Conservation (phyloP, 495 filamentous ascomycete genomes). For the Penicillium cinerascens region DNA sequence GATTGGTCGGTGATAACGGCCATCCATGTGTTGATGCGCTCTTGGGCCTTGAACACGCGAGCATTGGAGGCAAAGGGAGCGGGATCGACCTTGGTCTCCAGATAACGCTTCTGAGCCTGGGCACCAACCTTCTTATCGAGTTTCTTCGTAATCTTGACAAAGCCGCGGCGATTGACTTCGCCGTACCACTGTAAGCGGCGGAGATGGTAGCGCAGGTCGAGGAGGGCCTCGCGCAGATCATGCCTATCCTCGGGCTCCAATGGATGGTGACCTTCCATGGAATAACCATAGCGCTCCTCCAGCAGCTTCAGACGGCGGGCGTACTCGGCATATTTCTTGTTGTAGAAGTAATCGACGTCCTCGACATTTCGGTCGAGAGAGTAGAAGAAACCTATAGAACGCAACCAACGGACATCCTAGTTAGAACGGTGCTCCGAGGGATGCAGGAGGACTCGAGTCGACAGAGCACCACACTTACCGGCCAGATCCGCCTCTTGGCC, state of each 20-base stretch:
- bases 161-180: conserved; percentile 91
- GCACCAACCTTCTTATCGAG: conserved; percentile 83
- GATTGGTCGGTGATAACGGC: conserved; percentile 54
- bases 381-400: conserved; percentile 79
- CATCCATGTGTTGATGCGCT: conserved; percentile 86
- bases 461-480: conserved; percentile 40
- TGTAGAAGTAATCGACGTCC: conserved; percentile 91
- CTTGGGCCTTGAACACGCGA: conserved; percentile 61
- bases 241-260: conserved; percentile 75
- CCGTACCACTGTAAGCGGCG: conserved; percentile 96
- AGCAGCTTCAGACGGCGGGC: conserved; percentile 78
- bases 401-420: conserved; percentile 8
- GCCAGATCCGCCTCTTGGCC: conserved; percentile 78
- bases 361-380: conserved; percentile 94
- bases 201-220: conserved; percentile 81
- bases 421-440: conserved; percentile 10
- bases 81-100: conserved; percentile 83
- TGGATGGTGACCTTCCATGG: conserved; percentile 44
- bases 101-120: conserved; percentile 73
- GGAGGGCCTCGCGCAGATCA: conserved; percentile 81
- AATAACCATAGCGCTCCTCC: conserved; percentile 75
- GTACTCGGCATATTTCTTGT: conserved; percentile 84
- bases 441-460: not conserved
- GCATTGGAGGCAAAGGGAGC: conserved; percentile 78
- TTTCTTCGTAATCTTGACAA: conserved; percentile 98